Base-by-base conservation (phyloP, 495 filamentous ascomycete species). In the Penicillium maclennaniae region DNA sequence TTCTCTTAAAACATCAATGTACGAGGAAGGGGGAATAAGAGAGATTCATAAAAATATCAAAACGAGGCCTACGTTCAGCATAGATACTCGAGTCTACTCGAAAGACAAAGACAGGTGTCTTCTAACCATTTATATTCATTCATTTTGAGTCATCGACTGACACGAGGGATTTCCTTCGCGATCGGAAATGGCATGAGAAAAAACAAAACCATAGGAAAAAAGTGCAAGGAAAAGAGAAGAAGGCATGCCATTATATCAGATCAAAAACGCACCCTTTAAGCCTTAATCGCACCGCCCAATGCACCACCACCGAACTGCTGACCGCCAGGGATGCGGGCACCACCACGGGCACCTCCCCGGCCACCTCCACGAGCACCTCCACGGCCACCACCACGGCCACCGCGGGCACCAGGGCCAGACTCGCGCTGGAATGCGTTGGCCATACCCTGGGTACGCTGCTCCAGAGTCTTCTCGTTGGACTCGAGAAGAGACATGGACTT, bases 401-500 rank as follows among this genome's bases (percentile, higher is more conserved):
- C 89, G 47, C 89, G 81, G 65, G 83, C 83, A 59, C 87, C 84
- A 56, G 83, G 79, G 58, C 86, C 88, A 54, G 87, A 87, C 72
- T 91, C 86, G 66, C 91, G 76, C 78, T 95, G 91, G 70, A 96
- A 96, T 47, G 92, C 92, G 64, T 95, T 95, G 42, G 92, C 85
- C 59, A 90, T 93, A 50, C 93, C 93, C 69, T 95, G 90, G 49
- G 93, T 99, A 66, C 92, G 83, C 71, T 95, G 90, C 81, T 99
- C 93, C 55, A 97, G 79, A 43, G 89, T 92, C 67, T 95, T 87
- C 75, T 99, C 93, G 75, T 99, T 99, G 63, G 86, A 83, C 78
- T 99, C 93, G 70, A 97, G 96, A 23, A 99, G 81, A 42, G 86
- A 85, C 62, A 87, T 92, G 39, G 93, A 92, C 81, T 97, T 99